These are phyloP conservation scores for Anthracocystis setariae DNA, from an alignment of 1,284 basidiomycete genomes.

Conservation along the genomic window DNA sequence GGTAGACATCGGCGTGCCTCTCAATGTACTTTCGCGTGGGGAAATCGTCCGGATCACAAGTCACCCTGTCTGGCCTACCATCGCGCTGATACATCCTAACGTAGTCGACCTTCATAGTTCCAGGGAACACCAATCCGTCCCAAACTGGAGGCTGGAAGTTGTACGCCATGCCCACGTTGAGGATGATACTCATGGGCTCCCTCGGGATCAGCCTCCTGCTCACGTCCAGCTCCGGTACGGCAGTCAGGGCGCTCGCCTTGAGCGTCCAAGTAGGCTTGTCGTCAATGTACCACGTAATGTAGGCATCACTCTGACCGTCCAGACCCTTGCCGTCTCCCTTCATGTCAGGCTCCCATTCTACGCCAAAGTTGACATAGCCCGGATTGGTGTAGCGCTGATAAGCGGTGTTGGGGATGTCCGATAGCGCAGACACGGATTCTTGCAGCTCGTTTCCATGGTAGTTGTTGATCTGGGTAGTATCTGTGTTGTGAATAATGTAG, in stretches of 20 bases:
- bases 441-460: slow-evolving; percentile 61
- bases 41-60: slow-evolving; percentile 53
- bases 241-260: slow-evolving; percentile 22
- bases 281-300: slow-evolving; percentile 59
- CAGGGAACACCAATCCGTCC: slow-evolving; percentile 29
- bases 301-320: slow-evolving; percentile 62
- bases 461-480: slow-evolving; percentile 46
- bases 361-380: slow-evolving; percentile 49
- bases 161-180: slow-evolving; percentile 55
- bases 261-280: slow-evolving; percentile 59
- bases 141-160: slow-evolving; percentile 57
- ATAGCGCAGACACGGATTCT: slow-evolving; percentile 56
- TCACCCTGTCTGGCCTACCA: slow-evolving; percentile 19
- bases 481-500: slow-evolving; percentile 40
- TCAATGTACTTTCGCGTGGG: slow-evolving; percentile 61
- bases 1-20: slow-evolving; percentile 48
- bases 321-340: slow-evolving; percentile 45
- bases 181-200: slow-evolving; percentile 59
- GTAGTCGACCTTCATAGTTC: slow-evolving; percentile 45
- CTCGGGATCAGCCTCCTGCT: slow-evolving; percentile 46
- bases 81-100: slow-evolving; percentile 57
- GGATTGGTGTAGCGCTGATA: slow-evolving; percentile 26
- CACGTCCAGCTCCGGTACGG: slow-evolving; percentile 38
- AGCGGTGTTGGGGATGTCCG: slow-evolving; percentile 43
- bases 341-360: slow-evolving; percentile 65